Evolutionary conservation across 129 eudicot species (phyloP).

Genomic region (carrot (Daucus carota)): DH1_v3.0 NC_030387.2:40034501-40035000

Average conservation of each 20-base stretch:
- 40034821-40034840: constrained; percentile 33
- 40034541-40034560: constrained; percentile 31
- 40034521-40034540: constrained; percentile 31
- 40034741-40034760: constrained; percentile 32
- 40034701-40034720: constrained; percentile 25
- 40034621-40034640: constrained; percentile 34
- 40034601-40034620: constrained; percentile 36
- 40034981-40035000: neutral
- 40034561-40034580: constrained; percentile 25
- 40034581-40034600: constrained; percentile 37
- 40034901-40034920: constrained; percentile 40
- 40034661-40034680: constrained; percentile 29
- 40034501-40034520: constrained; percentile 26
- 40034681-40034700: constrained; percentile 17
- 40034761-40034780: constrained; percentile 19
- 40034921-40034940: constrained; percentile 37
- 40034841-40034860: constrained; percentile 52
- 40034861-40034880: constrained; percentile 20
- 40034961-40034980: neutral
- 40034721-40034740: constrained; percentile 18
- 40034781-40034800: constrained; percentile 20
- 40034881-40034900: constrained; percentile 23
- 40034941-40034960: constrained; percentile 30
- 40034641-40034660: constrained; percentile 28
- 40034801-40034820: constrained; percentile 26